A percentile compares a stretch with the other conserved stretches of the same genome.
Evolutionary conservation across 768 basidiomycete genomes (phyloP).

Genomic region (Kwoniella heveanensis): DNA sequence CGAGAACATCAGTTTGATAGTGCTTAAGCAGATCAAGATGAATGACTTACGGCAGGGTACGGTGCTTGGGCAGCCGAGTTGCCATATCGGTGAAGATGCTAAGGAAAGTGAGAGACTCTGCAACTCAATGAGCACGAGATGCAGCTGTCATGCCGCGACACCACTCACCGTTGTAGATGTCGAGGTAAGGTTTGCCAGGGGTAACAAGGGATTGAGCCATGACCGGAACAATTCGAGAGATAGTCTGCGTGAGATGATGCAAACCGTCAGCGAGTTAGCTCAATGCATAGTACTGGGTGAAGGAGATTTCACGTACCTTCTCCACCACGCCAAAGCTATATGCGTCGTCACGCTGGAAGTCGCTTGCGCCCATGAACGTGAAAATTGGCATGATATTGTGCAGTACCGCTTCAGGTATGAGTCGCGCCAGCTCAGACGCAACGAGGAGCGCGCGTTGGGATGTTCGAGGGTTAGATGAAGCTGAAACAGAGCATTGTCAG

Average conservation of each 20-base stretch:
- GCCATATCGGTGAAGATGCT: conserved; percentile 92
- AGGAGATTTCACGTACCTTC: conserved; percentile 62
- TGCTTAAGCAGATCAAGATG: background rate
- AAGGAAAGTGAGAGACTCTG: conserved; percentile 73
- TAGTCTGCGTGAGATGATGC: conserved; percentile 65
- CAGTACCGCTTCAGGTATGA: conserved; percentile 86
- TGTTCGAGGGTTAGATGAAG: conserved; percentile 87
- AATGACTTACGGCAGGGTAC: conserved; percentile 73
- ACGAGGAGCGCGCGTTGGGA: conserved; percentile 89
- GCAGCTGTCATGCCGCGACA: background rate
- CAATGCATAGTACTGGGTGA: no score
- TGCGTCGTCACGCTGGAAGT: conserved; percentile 92
- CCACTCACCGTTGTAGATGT: conserved; percentile 62
- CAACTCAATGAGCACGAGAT: background rate
- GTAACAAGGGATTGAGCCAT: conserved; percentile 78
- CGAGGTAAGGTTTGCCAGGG: conserved; percentile 62
- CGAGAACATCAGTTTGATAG: background rate
- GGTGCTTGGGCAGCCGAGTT: conserved; percentile 86
- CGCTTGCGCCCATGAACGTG: conserved; percentile 98
- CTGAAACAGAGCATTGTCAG: conserved; percentile 58
- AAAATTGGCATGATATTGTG: conserved; percentile 98
- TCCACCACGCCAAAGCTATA: conserved; percentile 95
- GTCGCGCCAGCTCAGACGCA: conserved; percentile 76
- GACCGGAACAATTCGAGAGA: conserved; percentile 90
- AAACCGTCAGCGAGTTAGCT: no score